These are phyloP conservation scores for Pseudogymnoascus sp. DNA, from an alignment of 2,329 filamentous ascomycete species.

Conservation along the genomic window DNA sequence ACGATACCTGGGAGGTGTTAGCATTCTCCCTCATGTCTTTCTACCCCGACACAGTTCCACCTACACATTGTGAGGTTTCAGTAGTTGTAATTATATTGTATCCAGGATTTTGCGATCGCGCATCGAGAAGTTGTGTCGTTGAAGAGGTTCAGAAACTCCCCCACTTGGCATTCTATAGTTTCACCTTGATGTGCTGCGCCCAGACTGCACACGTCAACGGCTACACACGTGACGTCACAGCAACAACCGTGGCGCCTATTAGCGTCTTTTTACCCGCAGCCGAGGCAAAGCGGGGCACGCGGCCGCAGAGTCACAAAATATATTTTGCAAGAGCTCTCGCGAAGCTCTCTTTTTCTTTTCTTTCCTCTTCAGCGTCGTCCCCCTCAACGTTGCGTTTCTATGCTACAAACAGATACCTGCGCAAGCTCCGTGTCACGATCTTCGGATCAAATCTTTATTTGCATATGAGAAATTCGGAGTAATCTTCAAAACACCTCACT, in stretches of 20 bases:
- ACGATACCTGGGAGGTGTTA: conserved; percentile 21
- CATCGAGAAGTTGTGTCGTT: neutral
- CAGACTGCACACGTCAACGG: neutral
- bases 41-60: neutral
- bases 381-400: conserved; percentile 92
- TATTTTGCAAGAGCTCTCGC: conserved; percentile 9
- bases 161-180: neutral
- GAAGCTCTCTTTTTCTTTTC: conserved; percentile 32
- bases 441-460: conserved; percentile 24
- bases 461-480: conserved; percentile 99
- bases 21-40: neutral
- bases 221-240: neutral
- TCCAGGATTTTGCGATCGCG: neutral
- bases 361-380: conserved; percentile 61
- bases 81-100: conserved; percentile 3
- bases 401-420: conserved; percentile 67
- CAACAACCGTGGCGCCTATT: neutral
- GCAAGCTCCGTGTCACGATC: conserved; percentile 26
- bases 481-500: conserved; percentile 63
- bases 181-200: neutral
- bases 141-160: neutral
- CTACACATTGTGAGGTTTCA: conserved; percentile 17
- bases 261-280: neutral
- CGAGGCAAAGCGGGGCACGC: conserved; percentile 11
- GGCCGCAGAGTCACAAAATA: conserved; percentile 12